These are phyloP conservation scores for Wickerhamomyces chaumierensis DNA, from an alignment of 805 yeast species.

Conservation along the genomic window DNA sequence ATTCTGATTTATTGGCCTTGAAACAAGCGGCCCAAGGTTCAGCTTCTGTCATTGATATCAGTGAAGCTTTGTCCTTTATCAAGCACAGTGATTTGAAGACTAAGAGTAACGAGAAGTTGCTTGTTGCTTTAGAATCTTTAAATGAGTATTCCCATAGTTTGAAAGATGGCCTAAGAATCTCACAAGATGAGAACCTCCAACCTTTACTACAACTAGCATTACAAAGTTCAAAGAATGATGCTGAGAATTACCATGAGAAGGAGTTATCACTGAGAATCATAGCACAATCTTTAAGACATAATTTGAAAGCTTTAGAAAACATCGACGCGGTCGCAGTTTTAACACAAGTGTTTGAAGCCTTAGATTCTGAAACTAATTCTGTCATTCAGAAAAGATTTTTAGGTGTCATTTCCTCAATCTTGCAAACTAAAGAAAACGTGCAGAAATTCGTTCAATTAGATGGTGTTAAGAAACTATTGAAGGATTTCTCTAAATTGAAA, in stretches of 20 bases:
- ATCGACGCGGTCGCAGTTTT: slow-evolving; percentile 15
- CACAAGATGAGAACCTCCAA: slow-evolving; percentile 21
- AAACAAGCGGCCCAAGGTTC: slow-evolving; percentile 16
- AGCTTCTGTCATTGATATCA: slow-evolving; percentile 10
- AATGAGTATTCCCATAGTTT: slow-evolving; percentile 58
- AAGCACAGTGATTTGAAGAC: neutral
- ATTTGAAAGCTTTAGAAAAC: slow-evolving; percentile 43
- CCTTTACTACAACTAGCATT: slow-evolving; percentile 20
- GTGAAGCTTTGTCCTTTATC: slow-evolving; percentile 6
- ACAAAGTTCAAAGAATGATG: too few species aligned
- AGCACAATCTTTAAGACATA: slow-evolving; percentile 64
- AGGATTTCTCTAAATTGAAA: slow-evolving; percentile 13
- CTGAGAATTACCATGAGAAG: slow-evolving; percentile 15
- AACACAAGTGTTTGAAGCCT: slow-evolving; percentile 4
- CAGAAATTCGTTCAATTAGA: slow-evolving; percentile 8
- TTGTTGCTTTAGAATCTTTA: slow-evolving; percentile 25
- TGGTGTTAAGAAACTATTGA: slow-evolving; percentile 17
- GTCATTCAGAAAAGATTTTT: slow-evolving; percentile 34
- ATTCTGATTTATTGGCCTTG: slow-evolving; percentile 10
- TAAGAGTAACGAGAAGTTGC: slow-evolving; percentile 4
- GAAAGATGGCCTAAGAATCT: slow-evolving; percentile 45
- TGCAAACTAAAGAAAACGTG: slow-evolving; percentile 26
- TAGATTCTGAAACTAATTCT: slow-evolving; percentile 15
- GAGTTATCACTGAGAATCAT: slow-evolving; percentile 52
- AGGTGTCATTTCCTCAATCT: slow-evolving; percentile 39